phyloP scores from a whole-genome alignment of 2,329 filamentous ascomycete genomes.

The Aschersonia sp. region DNA sequence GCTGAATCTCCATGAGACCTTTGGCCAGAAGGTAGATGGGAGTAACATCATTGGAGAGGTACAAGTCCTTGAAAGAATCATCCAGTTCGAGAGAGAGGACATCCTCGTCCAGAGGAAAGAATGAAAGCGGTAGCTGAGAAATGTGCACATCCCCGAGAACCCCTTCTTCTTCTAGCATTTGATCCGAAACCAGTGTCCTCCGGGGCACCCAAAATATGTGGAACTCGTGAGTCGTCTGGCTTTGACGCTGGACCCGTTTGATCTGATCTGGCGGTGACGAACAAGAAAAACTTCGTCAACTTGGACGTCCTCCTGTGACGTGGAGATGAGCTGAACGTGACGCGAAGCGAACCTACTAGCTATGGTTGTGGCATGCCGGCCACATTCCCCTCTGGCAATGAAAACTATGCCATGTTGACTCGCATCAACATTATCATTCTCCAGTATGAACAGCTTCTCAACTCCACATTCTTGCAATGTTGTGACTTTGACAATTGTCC shows the following conservation, averaged over 20 bases:
- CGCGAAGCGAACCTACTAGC: slow-evolving; percentile 51
- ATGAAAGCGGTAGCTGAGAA: slow-evolving; percentile 73
- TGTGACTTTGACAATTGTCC: slow-evolving; percentile 87
- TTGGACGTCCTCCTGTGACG: too few relatives aligned
- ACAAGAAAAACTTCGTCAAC: slow-evolving; percentile 16
- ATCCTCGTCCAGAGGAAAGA: slow-evolving; percentile 85
- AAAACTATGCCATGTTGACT: slow-evolving; percentile 94
- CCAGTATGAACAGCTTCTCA: slow-evolving; percentile 92
- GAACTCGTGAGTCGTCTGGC: slow-evolving; percentile 85
- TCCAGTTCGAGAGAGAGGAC: slow-evolving; percentile 83
- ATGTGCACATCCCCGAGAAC: slow-evolving; percentile 88
- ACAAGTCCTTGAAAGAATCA: slow-evolving; percentile 75
- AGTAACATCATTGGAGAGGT: slow-evolving; percentile 80
- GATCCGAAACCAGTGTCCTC: slow-evolving; percentile 80
- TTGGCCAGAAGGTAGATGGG: slow-evolving; percentile 80
- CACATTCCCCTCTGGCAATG: slow-evolving; percentile 79
- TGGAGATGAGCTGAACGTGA: too few relatives aligned
- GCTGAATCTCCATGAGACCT: slow-evolving; percentile 88
- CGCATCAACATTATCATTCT: slow-evolving; percentile 89
- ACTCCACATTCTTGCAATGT: slow-evolving; percentile 94
- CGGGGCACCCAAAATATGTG: slow-evolving; percentile 93
- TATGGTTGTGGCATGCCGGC: slow-evolving; percentile 69
- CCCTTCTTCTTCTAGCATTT: slow-evolving; percentile 81
- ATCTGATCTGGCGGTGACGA: slow-evolving; percentile 56
- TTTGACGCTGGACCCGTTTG: slow-evolving; percentile 75